Evolutionary conservation across 1,139 yeast genomes (phyloP).

Genomic region (Zhuliangozyma blackwelliae): DNA sequence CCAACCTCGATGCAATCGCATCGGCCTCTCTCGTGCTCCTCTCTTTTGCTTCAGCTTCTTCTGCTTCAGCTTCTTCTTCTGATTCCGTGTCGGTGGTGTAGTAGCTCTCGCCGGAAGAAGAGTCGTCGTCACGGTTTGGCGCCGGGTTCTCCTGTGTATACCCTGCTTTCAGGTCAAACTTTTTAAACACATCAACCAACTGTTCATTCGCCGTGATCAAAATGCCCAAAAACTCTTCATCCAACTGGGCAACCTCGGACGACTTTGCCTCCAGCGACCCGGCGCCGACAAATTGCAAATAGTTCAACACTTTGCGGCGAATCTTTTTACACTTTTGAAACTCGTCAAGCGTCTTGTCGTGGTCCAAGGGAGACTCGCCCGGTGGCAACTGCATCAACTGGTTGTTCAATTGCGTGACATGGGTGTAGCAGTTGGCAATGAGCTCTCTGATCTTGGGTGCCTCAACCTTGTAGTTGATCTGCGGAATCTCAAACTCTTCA

Average conservation of each 20-base stretch:
- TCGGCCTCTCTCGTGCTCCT: slow-evolving; percentile 6
- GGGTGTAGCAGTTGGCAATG: slow-evolving; percentile 73
- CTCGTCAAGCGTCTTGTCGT: slow-evolving; percentile 50
- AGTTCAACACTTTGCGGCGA: slow-evolving; percentile 73
- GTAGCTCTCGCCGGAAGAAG: slow-evolving; percentile 35
- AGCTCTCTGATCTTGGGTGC: slow-evolving; percentile 66
- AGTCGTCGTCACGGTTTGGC: slow-evolving; percentile 29
- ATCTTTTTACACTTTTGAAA: slow-evolving; percentile 74
- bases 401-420: slow-evolving; percentile 70
- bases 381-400: slow-evolving; percentile 53
- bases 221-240: slow-evolving; percentile 82
- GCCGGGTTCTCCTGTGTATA: slow-evolving; percentile 34
- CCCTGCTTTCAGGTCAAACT: slow-evolving; percentile 53
- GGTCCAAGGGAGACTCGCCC: slow-evolving; percentile 57
- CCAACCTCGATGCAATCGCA: slow-evolving; percentile 14
- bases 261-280: slow-evolving; percentile 32
- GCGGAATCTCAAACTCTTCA: slow-evolving; percentile 57
- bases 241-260: slow-evolving; percentile 29
- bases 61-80: slow-evolving; percentile 18
- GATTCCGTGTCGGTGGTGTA: slow-evolving; percentile 42
- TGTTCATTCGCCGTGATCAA: slow-evolving; percentile 87
- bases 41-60: slow-evolving; percentile 18
- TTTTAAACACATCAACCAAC: slow-evolving; percentile 66
- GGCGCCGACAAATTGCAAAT: slow-evolving; percentile 74
- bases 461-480: slow-evolving; percentile 65